Evolutionary conservation across 148 eudicot genomes (phyloP).

Genomic region (Spergularia bocconei): DNA sequence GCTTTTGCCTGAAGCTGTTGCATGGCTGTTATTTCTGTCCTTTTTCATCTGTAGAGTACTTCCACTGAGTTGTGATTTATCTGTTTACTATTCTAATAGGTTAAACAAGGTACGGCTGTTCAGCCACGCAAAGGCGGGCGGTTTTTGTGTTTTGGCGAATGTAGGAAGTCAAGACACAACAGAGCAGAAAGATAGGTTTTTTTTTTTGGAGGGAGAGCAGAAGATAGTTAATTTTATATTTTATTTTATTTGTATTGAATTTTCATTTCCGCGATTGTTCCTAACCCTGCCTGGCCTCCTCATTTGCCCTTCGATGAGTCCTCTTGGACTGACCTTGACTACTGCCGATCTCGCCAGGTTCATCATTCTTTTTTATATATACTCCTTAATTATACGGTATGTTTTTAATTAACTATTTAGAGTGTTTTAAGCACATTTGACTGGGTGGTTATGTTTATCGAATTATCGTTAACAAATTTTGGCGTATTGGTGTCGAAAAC

Average conservation of each 20-base stretch:
- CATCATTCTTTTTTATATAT: too few relatives aligned
- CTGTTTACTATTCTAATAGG: slow-evolving; percentile 35
- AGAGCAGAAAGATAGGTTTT: slow-evolving; percentile 15
- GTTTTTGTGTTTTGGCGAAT: slow-evolving; percentile 67
- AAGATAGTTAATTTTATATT: background rate
- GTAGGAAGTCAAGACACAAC: slow-evolving; percentile 44
- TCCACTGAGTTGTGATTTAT: background rate
- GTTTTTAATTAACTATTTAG: too few relatives aligned
- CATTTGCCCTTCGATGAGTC: slow-evolving; percentile 35
- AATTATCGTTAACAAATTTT: too few relatives aligned
- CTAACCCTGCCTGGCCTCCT: slow-evolving; percentile 60
- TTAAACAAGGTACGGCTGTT: slow-evolving; percentile 44
- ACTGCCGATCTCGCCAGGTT: slow-evolving; percentile 71
- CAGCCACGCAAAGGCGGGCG: slow-evolving; percentile 45
- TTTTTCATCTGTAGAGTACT: background rate
- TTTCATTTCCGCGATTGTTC: slow-evolving; percentile 57
- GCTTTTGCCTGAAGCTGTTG: background rate
- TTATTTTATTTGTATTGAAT: slow-evolving; percentile 22
- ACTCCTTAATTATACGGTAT: too few relatives aligned
- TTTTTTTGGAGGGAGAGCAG: too few relatives aligned
- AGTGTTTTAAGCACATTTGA: too few relatives aligned
- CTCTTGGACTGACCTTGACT: slow-evolving; percentile 82
- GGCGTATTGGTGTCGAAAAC: too few relatives aligned
- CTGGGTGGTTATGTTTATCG: too few relatives aligned
- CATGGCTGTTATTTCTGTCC: background rate